Conservation (phyloP, 2,329 filamentous ascomycete species). For the Talaromyces sp. region DNA sequence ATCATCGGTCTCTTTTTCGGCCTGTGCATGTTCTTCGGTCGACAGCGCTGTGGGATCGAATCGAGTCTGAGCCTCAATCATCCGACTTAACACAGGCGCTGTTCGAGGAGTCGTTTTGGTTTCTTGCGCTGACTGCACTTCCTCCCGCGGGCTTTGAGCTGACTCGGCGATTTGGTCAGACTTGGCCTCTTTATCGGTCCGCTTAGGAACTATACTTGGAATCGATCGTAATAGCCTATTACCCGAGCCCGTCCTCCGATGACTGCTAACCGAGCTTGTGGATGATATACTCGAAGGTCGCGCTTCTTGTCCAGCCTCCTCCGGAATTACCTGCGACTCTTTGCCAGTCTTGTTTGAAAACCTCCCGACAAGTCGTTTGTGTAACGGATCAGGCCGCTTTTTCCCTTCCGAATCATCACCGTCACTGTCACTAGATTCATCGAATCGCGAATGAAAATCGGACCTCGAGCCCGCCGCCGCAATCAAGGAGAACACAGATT, state of each 20-base stretch:
- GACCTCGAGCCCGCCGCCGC: constrained; percentile 80
- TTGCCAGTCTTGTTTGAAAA: constrained; percentile 12
- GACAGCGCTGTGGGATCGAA: constrained; percentile 40
- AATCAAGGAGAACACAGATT: constrained; percentile 91
- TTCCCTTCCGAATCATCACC: constrained; percentile 38
- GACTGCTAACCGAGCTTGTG: constrained; percentile 44
- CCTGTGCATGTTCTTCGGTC: constrained; percentile 50
- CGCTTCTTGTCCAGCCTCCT: constrained; percentile 15
- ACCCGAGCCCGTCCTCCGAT: constrained; percentile 63
- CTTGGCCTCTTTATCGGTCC: constrained; percentile 28
- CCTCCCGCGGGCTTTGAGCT: constrained; percentile 22
- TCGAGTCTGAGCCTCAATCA: constrained; percentile 69
- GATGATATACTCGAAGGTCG: constrained; percentile 18
- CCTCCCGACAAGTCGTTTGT: constrained; percentile 19
- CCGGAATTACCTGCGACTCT: constrained; percentile 15
- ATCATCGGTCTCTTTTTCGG: constrained; percentile 11
- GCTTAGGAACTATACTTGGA: constrained; percentile 52
- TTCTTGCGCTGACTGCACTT: constrained; percentile 26
- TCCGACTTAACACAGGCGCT: constrained; percentile 73
- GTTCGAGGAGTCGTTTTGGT: constrained; percentile 49
- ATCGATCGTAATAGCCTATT: constrained; percentile 61
- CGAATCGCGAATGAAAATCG: constrained; percentile 78
- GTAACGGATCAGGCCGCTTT: constrained; percentile 21
- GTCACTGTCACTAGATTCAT: constrained; percentile 80
- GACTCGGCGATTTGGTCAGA: constrained; percentile 24